Conservation (phyloP, 1,139 yeast genomes). For the Casaregolazyma suthepensis region DNA sequence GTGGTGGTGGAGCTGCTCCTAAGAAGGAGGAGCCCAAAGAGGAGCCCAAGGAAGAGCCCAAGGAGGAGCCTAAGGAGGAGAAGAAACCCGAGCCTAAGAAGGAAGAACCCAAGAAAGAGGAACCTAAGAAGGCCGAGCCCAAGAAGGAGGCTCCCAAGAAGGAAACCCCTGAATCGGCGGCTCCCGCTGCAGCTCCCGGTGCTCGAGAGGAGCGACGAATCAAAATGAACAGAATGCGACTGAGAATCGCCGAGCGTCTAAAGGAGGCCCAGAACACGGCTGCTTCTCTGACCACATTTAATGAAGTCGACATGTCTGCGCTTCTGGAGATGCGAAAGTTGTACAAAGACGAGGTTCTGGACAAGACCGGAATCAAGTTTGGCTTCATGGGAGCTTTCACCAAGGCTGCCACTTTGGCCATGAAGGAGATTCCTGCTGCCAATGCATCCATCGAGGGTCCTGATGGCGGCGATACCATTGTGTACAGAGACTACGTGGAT, state of each 20-base stretch:
- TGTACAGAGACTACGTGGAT: conserved; percentile 94
- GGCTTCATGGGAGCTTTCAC: conserved; percentile 99
- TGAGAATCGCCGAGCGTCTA: conserved; percentile 97
- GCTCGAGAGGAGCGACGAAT: conserved; percentile 83
- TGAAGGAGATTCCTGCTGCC: conserved; percentile 92
- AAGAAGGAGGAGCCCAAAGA: conserved; percentile 26
- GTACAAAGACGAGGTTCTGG: conserved; percentile 93
- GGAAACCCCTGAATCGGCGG: conserved; percentile 27
- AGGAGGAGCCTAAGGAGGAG: conserved; percentile 33
- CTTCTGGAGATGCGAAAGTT: conserved; percentile 91
- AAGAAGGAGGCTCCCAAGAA: conserved; percentile 23
- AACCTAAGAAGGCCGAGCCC: conserved; percentile 24
- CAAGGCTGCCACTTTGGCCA: conserved; percentile 87
- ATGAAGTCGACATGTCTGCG: conserved; percentile 95
- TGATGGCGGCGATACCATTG: conserved; percentile 76
- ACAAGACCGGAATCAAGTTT: conserved; percentile 88
- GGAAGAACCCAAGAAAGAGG: conserved; percentile 29
- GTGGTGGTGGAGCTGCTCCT: conserved; percentile 40
- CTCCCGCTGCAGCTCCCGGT: conserved; percentile 47
- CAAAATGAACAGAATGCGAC: conserved; percentile 99
- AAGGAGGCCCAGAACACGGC: conserved; percentile 99
- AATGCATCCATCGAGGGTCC: conserved; percentile 84
- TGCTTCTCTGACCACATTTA: conserved; percentile 95
- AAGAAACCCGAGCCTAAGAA: conserved; percentile 26
- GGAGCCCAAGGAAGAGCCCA: conserved; percentile 18